phyloP scores from a whole-genome alignment of 225 moss, liverwort and hornwort genomes.

The Pseudoscleropodium purum region DNA sequence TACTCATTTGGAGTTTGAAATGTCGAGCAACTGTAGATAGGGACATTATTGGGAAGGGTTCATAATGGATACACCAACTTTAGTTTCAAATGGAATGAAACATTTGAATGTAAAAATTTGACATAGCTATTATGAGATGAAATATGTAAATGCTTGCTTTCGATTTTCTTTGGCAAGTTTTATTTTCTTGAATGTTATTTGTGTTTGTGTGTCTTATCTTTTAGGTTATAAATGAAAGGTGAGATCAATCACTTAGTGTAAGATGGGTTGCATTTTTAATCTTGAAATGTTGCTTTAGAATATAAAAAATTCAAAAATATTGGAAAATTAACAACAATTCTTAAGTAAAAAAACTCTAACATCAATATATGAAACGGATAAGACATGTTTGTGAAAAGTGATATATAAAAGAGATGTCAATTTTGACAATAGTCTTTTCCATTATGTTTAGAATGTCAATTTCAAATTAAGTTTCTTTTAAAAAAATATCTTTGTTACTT shows the following conservation, averaged over 20 bases:
- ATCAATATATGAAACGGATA: not conserved
- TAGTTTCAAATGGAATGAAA: not conserved
- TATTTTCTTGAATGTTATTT: not conserved
- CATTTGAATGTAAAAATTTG: not conserved
- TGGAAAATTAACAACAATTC: not conserved
- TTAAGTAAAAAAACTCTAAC: not conserved
- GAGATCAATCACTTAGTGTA: not conserved
- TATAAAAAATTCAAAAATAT: not conserved
- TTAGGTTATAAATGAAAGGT: not conserved
- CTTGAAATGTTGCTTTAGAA: not conserved
- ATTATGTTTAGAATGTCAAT: not conserved
- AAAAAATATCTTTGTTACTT: not conserved
- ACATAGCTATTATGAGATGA: not conserved
- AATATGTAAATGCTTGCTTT: not conserved
- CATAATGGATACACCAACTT: not conserved
- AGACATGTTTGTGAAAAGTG: not conserved
- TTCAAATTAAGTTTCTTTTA: not conserved
- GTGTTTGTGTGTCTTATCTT: not conserved
- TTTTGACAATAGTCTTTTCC: not conserved
- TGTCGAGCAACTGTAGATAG: not conserved
- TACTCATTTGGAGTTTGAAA: not conserved
- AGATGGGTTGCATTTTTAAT: not conserved
- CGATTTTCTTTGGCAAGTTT: not conserved
- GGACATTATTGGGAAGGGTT: not conserved
- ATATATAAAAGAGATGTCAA: not conserved